These are phyloP conservation scores for Pelargonium citronellum DNA, from an alignment of 441 rosid species.

Conservation along the genomic window DNA sequence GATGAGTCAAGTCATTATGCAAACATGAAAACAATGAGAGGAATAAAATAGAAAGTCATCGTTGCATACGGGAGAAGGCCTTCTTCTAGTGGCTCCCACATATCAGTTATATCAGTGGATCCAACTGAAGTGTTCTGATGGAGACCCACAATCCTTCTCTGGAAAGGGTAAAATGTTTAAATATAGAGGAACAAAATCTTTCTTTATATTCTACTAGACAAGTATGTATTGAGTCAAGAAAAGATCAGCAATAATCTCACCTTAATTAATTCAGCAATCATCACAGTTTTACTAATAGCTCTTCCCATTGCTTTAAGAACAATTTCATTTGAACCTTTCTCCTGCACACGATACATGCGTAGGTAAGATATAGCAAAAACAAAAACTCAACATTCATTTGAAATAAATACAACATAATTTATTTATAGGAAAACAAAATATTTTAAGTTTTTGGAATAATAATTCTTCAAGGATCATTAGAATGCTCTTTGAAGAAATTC, in stretches of 20 bases:
- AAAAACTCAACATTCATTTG: no score
- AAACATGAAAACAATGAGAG: neutral
- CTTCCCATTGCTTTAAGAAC: conserved; percentile 94
- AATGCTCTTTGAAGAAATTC: no score
- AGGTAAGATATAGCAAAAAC: neutral
- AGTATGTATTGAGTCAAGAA: neutral
- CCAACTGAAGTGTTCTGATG: conserved; percentile 75
- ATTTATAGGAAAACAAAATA: no score
- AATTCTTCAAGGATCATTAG: no score
- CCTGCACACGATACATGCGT: conserved; percentile 34
- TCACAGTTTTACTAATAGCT: conserved; percentile 91
- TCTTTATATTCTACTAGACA: neutral
- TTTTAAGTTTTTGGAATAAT: no score
- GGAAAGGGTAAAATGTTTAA: conserved; percentile 16
- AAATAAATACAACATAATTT: no score
- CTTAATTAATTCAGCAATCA: conserved; percentile 83
- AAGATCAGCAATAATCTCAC: conserved; percentile 23
- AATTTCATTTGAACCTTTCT: conserved; percentile 65
- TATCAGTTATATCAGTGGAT: conserved; percentile 87
- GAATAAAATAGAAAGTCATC: neutral
- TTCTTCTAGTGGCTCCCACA: conserved; percentile 94
- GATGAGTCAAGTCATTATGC: conserved; percentile 5
- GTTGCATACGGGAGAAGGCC: conserved; percentile 84
- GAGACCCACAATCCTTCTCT: conserved; percentile 90
- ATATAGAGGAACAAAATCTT: neutral